These are phyloP conservation scores for Chalciporus chontae DNA, from an alignment of 768 basidiomycete genomes.

Conservation along the genomic window DNA sequence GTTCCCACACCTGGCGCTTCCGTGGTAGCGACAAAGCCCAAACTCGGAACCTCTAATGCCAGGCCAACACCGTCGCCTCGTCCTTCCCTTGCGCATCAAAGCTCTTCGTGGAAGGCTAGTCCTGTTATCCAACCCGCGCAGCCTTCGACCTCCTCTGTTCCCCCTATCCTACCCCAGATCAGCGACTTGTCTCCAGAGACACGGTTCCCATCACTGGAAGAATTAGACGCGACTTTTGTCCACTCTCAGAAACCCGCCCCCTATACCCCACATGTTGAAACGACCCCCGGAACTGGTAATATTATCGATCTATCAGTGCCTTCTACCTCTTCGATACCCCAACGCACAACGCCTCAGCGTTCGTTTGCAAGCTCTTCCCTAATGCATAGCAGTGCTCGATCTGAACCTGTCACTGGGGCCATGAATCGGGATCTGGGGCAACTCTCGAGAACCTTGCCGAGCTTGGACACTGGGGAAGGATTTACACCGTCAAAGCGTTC, in stretches of 20 bases:
- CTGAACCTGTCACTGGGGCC: slow-evolving; percentile 54
- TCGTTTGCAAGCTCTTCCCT: slow-evolving; percentile 6
- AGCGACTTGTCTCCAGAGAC: slow-evolving; percentile 57
- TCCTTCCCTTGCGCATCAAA: slow-evolving; percentile 16
- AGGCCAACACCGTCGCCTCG: slow-evolving; percentile 31
- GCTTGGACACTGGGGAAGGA: slow-evolving; percentile 16
- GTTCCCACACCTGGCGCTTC: slow-evolving; percentile 12
- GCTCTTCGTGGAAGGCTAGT: slow-evolving; percentile 18
- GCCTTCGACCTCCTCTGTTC: slow-evolving; percentile 36
- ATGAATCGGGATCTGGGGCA: slow-evolving; percentile 43
- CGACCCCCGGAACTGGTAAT: slow-evolving; percentile 9
- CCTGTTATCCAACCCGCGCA: slow-evolving; percentile 23
- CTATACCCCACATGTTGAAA: slow-evolving; percentile 16
- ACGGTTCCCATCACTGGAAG: slow-evolving; percentile 86
- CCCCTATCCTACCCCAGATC: slow-evolving; percentile 31
- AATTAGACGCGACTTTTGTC: slow-evolving; percentile 59
- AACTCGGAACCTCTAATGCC: slow-evolving; percentile 10
- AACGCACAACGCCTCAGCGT: slow-evolving; percentile 22
- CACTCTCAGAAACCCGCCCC: slow-evolving; percentile 23
- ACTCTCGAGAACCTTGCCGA: slow-evolving; percentile 5
- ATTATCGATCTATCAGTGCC: slow-evolving; percentile 22
- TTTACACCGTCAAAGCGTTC: slow-evolving; percentile 14
- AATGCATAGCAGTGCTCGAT: slow-evolving; percentile 43
- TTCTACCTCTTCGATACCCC: slow-evolving; percentile 20
- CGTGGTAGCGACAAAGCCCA: slow-evolving; percentile 17